Conservation (phyloP, 306 rosid species). For the Inga leiocalycina region DNA sequence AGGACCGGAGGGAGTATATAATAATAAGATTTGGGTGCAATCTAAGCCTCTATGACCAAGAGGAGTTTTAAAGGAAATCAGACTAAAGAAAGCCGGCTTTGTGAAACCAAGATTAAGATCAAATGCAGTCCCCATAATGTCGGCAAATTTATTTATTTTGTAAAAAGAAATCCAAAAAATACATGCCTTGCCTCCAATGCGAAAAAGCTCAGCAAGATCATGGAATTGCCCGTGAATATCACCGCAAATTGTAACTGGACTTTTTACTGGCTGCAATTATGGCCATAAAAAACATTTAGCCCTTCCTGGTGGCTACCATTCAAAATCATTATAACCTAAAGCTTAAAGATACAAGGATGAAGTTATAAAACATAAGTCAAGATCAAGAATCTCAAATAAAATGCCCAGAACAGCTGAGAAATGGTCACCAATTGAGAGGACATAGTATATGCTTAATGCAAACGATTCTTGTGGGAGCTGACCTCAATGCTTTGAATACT, state of each 20-base stretch:
- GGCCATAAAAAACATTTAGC: slow-evolving; percentile 32
- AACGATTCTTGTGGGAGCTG: neutral
- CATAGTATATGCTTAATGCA: neutral
- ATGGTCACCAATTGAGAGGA: neutral
- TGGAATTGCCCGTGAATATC: slow-evolving; percentile 99
- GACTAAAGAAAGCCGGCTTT: slow-evolving; percentile 9
- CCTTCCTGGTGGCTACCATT: slow-evolving; percentile 9
- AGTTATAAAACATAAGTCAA: slow-evolving; percentile 9
- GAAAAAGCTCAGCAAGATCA: slow-evolving; percentile 97
- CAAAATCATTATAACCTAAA: slow-evolving; percentile 28
- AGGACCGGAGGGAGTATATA: neutral
- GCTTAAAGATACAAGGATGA: neutral
- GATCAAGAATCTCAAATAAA: slow-evolving; percentile 2
- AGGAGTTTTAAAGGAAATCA: neutral
- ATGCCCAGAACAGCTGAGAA: neutral
- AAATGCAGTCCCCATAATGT: slow-evolving; percentile 17
- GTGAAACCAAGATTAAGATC: neutral
- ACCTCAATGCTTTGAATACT: slow-evolving; percentile 9
- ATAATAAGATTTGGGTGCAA: neutral
- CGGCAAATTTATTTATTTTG: neutral
- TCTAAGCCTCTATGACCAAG: neutral
- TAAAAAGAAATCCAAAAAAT: slow-evolving; percentile 3
- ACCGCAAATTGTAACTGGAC: slow-evolving; percentile 96
- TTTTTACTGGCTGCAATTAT: slow-evolving; percentile 82
- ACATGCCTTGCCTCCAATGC: slow-evolving; percentile 95